Base-by-base conservation (phyloP, 2,329 filamentous ascomycete species). In the Colletotrichum sp. region DNA sequence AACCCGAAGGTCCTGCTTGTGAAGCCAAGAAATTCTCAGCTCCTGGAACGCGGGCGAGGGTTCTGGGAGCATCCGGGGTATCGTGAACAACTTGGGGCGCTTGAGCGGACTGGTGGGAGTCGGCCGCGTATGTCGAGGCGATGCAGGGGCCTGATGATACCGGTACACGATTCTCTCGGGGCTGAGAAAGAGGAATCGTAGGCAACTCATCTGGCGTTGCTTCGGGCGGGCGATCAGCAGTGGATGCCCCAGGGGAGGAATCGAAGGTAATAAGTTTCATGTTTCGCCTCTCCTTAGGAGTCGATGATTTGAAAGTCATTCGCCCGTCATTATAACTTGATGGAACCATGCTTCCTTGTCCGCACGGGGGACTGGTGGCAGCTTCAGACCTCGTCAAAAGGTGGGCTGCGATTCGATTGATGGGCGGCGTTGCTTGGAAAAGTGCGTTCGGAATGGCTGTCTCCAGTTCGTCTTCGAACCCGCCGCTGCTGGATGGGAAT, bases 391-490 rank as follows among this genome's bases (percentile, higher is more conserved):
- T 63, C 9, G 68, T 67, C 12, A 61, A 36, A 16, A 71, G 16
- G 36, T 32, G 75, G 9, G 64, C 72, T 13, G 72, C 72, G 8
- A 63, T 34, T 32, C 38, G 69, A 55, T 74, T 76, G 52, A 78
- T 63, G 8, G 73, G 74, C 13, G 76, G 70, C n/a, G 69, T 77
- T 28, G 72, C 73, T 63, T 70, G 66, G 16, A 24, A n/a, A n/a
- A 78, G 79, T 8, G 80, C 82, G 48, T 81, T 80, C 3, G 84
- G 84, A 6, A 85, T 76, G 43, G 82, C 81, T 63, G 82, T 81
- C 63, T 86, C 85, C n/a, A 85, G 72, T 10, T 85, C 84, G 16
- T 86, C 83, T 26, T 86, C 84, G 10, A 81, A 75, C 28, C 76
- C 78, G 65, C 58, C 77, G 77, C 77, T 78, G 72, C 77, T 78